A percentile compares a stretch with the other conserved stretches of the same genome.
Evolutionary conservation across 2,329 filamentous ascomycete species (phyloP).

Genomic region (Aaosphaeria pasadenensis): DNA sequence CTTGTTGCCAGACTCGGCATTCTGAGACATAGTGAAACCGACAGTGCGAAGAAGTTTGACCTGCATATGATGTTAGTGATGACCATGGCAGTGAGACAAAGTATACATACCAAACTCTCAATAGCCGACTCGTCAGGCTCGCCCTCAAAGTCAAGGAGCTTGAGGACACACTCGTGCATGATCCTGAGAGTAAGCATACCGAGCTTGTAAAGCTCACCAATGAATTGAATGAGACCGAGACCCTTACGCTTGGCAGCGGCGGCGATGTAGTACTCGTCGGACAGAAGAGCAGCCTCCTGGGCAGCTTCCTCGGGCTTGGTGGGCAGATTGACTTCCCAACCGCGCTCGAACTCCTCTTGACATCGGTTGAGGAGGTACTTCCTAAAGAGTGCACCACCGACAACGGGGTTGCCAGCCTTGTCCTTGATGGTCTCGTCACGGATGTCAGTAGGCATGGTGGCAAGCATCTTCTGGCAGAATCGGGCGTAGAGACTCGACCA

Average conservation of each 20-base stretch:
- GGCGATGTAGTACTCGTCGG: slow-evolving; percentile 93
- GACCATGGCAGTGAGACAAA: too few species aligned
- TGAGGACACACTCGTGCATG: slow-evolving; percentile 99
- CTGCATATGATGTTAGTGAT: too few species aligned
- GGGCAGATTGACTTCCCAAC: slow-evolving; percentile 88
- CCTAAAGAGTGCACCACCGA: slow-evolving; percentile 90
- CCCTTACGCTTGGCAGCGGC: slow-evolving; percentile 94
- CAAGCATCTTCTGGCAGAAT: slow-evolving; percentile 96
- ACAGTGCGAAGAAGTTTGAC: slow-evolving; percentile 91
- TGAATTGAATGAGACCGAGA: slow-evolving; percentile 97
- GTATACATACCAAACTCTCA: slow-evolving; percentile 65
- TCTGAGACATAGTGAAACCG: slow-evolving; percentile 74
- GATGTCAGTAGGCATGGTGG: slow-evolving; percentile 91
- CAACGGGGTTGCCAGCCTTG: slow-evolving; percentile 82
- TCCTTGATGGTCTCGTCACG: slow-evolving; percentile 93
- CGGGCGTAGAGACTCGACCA: slow-evolving; percentile 99
- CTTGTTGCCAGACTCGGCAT: slow-evolving; percentile 48
- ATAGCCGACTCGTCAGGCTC: slow-evolving; percentile 93
- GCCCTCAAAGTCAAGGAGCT: slow-evolving; percentile 92
- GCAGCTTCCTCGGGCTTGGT: slow-evolving; percentile 65
- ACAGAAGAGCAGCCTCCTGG: slow-evolving; percentile 81
- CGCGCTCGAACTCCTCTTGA: slow-evolving; percentile 97
- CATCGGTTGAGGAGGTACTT: slow-evolving; percentile 98
- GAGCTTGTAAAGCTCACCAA: slow-evolving; percentile 98
- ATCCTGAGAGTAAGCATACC: slow-evolving; percentile 98